Evolutionary conservation across 1,284 basidiomycete species (phyloP), one percentile per base, ranked within the genome.

Genomic region (Phaffia rhodozyma): DNA sequence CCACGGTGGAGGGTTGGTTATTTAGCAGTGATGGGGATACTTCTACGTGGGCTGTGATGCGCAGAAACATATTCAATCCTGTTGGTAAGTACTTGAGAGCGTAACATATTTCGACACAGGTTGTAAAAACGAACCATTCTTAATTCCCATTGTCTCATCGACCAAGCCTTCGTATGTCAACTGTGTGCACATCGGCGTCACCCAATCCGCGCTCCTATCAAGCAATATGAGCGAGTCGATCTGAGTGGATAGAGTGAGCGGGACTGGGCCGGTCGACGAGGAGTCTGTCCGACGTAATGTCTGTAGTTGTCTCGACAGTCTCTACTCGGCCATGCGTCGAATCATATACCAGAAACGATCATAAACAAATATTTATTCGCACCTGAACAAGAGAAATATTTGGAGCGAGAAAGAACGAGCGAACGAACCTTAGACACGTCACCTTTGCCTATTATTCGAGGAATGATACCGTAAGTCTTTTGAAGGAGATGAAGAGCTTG

Each of bases 151-250:
- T 52, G 91, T 79, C 73, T 98, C 96, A 71, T 98, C 94, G n/a
- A 97, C 81, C 53, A 99, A 84, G 21, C 96, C 96, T 73, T 97
- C 87, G 71, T 97, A 99, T 0, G 96, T 99, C 62, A 98, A 79
- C 72, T 98, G 94, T 1, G 94, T 98, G 55, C 94, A 84, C 61
- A 98, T 80, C 1, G 94, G 92, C 0, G 94, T 97, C 61, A 96
- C 85, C 85, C 97, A 88, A 73, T 98, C 96, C n/a, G 89, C 85
- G 53, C 85, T 83, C 59, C 96, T 83, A 74, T 99, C 96, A 63
- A 98, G 71, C 52, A 98, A 82, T 68, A 98, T 85, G 64, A 98
- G 77, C 25, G 85, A 86, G 73, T 99, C 96, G 62, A 98, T 82
- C 25, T 73, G 67, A n/a, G 76, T 73, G 0, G 78, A 77, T 21